Conservation (phyloP, 129 eudicot species). For the Saposhnikovia divaricata region DNA sequence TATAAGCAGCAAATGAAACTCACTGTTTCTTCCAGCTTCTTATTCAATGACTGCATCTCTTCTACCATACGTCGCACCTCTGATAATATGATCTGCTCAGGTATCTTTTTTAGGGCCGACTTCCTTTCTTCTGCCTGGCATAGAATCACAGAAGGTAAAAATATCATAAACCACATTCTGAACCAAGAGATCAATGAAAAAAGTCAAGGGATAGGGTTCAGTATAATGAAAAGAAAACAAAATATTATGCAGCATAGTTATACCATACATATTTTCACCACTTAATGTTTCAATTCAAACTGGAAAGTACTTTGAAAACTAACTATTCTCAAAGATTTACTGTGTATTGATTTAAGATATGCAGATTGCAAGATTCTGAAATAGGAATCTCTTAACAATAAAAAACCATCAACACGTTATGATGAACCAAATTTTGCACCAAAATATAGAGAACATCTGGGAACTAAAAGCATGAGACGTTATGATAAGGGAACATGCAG, state of each 20-base stretch:
- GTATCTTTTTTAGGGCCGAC: constrained; percentile 54
- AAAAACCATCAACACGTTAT: background rate
- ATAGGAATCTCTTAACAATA: background rate
- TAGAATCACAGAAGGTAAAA: background rate
- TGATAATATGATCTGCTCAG: constrained; percentile 75
- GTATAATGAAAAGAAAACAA: background rate
- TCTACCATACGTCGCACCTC: constrained; percentile 92
- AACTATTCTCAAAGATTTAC: background rate
- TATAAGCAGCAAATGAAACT: constrained; percentile 17
- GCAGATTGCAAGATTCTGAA: background rate
- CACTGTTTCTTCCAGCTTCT: constrained; percentile 78
- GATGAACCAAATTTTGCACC: background rate
- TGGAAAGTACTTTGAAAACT: too few species aligned
- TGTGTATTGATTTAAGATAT: background rate
- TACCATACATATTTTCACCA: background rate
- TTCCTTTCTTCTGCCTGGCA: constrained; percentile 62
- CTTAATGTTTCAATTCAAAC: background rate
- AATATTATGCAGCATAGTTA: background rate
- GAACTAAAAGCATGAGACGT: background rate
- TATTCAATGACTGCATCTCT: constrained; percentile 84
- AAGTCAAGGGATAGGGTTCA: background rate
- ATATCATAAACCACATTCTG: background rate
- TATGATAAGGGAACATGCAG: background rate
- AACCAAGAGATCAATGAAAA: background rate
- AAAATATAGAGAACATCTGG: background rate